phyloP scores from a whole-genome alignment of 1,284 basidiomycete genomes.

The Pulveroboletus sp. region DNA sequence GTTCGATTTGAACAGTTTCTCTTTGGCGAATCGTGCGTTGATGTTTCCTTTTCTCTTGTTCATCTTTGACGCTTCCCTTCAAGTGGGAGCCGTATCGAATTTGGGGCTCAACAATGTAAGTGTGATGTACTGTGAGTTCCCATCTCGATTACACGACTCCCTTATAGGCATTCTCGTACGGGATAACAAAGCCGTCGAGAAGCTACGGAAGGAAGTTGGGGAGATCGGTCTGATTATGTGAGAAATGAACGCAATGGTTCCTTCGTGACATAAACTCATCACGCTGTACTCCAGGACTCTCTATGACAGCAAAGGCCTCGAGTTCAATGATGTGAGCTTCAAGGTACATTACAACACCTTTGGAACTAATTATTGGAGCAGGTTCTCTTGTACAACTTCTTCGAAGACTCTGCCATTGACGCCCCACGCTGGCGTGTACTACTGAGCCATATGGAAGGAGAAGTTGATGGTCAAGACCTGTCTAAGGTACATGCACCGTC shows the following conservation, averaged over 20 bases:
- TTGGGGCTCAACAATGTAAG: no score
- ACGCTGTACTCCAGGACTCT: constrained; percentile 41
- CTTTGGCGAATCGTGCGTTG: constrained; percentile 48
- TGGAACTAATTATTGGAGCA: constrained; percentile 2
- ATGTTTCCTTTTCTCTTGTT: background rate
- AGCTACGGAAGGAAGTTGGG: no score
- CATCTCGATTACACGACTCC: no score
- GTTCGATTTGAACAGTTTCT: constrained; percentile 59
- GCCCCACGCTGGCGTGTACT: constrained; percentile 60
- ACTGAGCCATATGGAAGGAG: constrained; percentile 44
- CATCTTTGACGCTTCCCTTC: constrained; percentile 9
- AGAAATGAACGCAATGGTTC: constrained; percentile 16
- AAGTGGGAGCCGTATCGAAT: no score
- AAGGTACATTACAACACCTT: background rate
- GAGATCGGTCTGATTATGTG: no score
- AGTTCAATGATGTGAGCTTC: constrained; percentile 64
- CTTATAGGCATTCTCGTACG: no score
- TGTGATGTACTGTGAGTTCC: no score
- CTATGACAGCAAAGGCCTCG: no score
- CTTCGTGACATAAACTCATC: background rate
- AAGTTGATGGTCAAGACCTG: constrained; percentile 15
- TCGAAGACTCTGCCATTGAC: constrained; percentile 58
- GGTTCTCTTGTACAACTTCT: no score
- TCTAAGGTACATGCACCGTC: constrained; percentile 29
- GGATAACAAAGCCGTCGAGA: no score